phyloP scores from a whole-genome alignment of 2,329 filamentous ascomycete species.

The Trichothecium sympodiale region DNA sequence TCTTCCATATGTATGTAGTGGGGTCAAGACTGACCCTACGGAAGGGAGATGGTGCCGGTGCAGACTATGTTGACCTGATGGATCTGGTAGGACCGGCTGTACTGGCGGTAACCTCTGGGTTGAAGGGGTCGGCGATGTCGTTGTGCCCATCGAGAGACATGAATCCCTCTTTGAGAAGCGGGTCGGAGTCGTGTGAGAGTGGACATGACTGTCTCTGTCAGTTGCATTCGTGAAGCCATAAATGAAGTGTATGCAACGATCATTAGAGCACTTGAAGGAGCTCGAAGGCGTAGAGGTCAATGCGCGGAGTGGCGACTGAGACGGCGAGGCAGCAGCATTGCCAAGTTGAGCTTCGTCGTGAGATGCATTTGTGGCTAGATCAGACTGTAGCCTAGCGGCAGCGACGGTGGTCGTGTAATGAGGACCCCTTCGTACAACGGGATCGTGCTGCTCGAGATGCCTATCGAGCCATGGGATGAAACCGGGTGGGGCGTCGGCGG shows the following conservation, averaged over 20 bases:
- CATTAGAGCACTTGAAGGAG: slow-evolving; percentile 43
- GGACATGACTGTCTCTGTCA: slow-evolving; percentile 40
- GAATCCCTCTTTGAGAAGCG: slow-evolving; percentile 30
- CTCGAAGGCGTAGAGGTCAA: not conserved
- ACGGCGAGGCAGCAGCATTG: not conserved
- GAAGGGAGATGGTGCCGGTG: slow-evolving; percentile 4
- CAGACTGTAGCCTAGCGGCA: too few species aligned
- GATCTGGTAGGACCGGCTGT: too few species aligned
- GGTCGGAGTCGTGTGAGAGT: slow-evolving; percentile 26
- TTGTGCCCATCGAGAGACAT: slow-evolving; percentile 24
- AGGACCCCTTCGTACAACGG: slow-evolving; percentile 19
- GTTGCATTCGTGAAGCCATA: slow-evolving; percentile 42
- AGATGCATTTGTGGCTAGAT: not conserved
- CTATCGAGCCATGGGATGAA: slow-evolving; percentile 42
- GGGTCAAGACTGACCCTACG: slow-evolving; percentile 3
- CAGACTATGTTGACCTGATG: too few species aligned
- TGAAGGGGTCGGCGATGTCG: slow-evolving; percentile 5
- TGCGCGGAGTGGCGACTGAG: slow-evolving; percentile 12
- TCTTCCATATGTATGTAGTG: slow-evolving; percentile 4
- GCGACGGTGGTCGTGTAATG: too few species aligned
- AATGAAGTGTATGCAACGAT: slow-evolving; percentile 45
- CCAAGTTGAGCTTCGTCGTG: not conserved
- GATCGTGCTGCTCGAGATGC: slow-evolving; percentile 38
- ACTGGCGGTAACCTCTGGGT: slow-evolving; percentile 7
- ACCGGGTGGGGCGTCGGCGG: slow-evolving; percentile 27